Evolutionary conservation across 192 early-diverging fungal genomes (phyloP).

Genomic region (Pilaira anomala): DNA sequence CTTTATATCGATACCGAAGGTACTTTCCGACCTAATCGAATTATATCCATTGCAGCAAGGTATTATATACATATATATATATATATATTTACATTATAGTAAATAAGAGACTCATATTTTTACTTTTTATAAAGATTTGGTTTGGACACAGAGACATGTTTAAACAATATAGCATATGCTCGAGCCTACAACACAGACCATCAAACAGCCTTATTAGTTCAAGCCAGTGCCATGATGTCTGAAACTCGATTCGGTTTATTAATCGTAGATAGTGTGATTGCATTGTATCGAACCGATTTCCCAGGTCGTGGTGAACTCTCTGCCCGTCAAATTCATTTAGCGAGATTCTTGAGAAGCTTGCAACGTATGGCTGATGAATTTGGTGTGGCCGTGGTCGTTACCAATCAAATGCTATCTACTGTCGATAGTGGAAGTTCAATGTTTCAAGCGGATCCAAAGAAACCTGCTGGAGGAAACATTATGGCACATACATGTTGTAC

Average conservation of each 20-base stretch:
- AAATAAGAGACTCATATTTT: no score
- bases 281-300: constrained; percentile 96
- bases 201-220: constrained; percentile 78
- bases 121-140: constrained; percentile 42
- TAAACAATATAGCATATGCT: constrained; percentile 95
- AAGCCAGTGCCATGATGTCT: constrained; percentile 89
- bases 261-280: constrained; percentile 90
- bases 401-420: constrained; percentile 95
- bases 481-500: constrained; percentile 97
- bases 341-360: constrained; percentile 81
- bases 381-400: constrained; percentile 95
- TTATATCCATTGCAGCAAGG: constrained; percentile 81
- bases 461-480: constrained; percentile 97
- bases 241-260: constrained; percentile 78
- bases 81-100: no score
- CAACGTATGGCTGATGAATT: constrained; percentile 93
- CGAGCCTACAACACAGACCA: constrained; percentile 96
- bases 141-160: constrained; percentile 76
- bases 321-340: constrained; percentile 93
- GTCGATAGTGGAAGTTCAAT: constrained; percentile 84
- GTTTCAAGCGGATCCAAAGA: constrained; percentile 89
- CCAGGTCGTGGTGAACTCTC: constrained; percentile 93
- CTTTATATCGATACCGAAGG: constrained; percentile 98
- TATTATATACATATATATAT: constrained; percentile 1
- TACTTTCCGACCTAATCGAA: constrained; percentile 89